Base-by-base conservation (phyloP, 2,329 filamentous ascomycete species). In the Domatiomyces globalis region DNA sequence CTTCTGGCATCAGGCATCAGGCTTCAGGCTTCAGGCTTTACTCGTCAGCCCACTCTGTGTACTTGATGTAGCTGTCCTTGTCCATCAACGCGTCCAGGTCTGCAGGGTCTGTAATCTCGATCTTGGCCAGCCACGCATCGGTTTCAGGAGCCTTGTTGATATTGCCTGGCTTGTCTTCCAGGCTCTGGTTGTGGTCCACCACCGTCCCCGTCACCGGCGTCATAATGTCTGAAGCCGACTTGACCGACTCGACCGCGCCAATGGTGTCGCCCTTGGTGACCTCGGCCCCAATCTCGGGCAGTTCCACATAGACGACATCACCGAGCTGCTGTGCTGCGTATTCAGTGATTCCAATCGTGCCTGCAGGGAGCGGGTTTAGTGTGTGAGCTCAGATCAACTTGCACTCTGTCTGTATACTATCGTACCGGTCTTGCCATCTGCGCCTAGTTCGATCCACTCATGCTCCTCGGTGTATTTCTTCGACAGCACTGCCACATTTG, bases 201-300 rank as follows among this genome's bases (percentile, higher is more conserved):
- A 98, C 80, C 60, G 73, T 84, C 65, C 90, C 90, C 49, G 77
- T 72, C 59, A 95, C 78, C 17, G 92, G 92, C 12, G 87, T 83
- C 72, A 95, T 84, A 74, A 98, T 95, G 68, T 98, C 92, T 57
- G 87, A 90, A n/a, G 92, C 92, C 56, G 85, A 92, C 77, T 98
- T 98, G 69, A 98, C 92, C 2, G 88, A 95, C 75, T 98, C 92
- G 62, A 98, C 90, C 54, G 90, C 88, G 60, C 92, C 92, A 61
- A 96, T 85, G 58, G 84, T 77, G 65, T 96, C 90, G 63, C 88
- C 88, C 52, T 81, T 78, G 53, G 71, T 70, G 55, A 94, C 77
- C 62, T 83, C 78, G 61, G 81, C 73, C 58, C 80, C 83, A 51
- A 75, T 66, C 60, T 83, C 75, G 51, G 92, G 92, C 27, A 98